phyloP scores from a whole-genome alignment of 2,329 filamentous ascomycete genomes.

The Hypoxylon sp. region DNA sequence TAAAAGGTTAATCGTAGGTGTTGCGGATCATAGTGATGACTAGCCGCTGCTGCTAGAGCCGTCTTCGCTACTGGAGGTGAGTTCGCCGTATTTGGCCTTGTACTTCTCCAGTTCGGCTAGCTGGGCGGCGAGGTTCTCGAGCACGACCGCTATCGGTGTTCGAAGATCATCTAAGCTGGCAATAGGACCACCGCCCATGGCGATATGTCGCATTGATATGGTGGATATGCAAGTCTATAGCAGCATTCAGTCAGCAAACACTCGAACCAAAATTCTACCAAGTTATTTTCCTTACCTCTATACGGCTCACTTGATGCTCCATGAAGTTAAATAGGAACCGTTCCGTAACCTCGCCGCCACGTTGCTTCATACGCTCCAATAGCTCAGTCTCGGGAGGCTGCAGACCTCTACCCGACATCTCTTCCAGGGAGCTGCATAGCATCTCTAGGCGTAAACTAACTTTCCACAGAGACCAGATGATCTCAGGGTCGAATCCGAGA shows the following conservation, averaged over 20 bases:
- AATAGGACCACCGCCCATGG: constrained; percentile 71
- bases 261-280: not conserved
- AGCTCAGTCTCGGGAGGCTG: constrained; percentile 85
- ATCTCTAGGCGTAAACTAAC: constrained; percentile 90
- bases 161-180: constrained; percentile 75
- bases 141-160: constrained; percentile 77
- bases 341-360: constrained; percentile 88
- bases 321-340: constrained; percentile 87
- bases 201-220: constrained; percentile 79
- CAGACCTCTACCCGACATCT: constrained; percentile 67
- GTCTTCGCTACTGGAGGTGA: constrained; percentile 45
- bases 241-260: constrained; percentile 37
- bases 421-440: constrained; percentile 89
- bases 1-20: not conserved
- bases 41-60: constrained; percentile 51
- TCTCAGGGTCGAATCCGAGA: constrained; percentile 79
- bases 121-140: constrained; percentile 68
- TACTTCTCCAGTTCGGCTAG: constrained; percentile 71
- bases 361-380: constrained; percentile 71
- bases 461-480: constrained; percentile 90
- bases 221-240: constrained; percentile 80
- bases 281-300: constrained; percentile 74
- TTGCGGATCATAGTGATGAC: constrained; percentile 35
- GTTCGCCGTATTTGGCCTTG: constrained; percentile 60
- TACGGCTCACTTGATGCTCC: constrained; percentile 93